Evolutionary conservation across 2,329 filamentous ascomycete genomes (phyloP).

Genomic region (Pseudofabraea citricarpa): DNA sequence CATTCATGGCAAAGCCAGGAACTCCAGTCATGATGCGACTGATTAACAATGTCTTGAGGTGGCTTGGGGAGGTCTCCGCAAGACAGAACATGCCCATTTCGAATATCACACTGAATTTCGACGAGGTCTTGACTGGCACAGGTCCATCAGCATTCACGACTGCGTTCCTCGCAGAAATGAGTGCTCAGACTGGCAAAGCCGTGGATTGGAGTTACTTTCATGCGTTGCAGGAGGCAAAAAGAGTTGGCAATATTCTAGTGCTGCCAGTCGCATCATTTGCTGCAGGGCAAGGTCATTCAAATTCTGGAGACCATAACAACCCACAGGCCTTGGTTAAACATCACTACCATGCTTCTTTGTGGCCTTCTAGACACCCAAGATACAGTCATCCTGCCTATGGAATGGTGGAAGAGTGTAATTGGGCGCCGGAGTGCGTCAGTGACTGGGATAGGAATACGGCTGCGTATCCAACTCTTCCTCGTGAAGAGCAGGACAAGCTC

Average conservation of each 20-base stretch:
- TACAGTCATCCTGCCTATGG: constrained; percentile 63
- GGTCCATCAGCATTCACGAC: constrained; percentile 63
- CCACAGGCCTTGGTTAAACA: constrained; percentile 63
- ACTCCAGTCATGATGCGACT: constrained; percentile 62
- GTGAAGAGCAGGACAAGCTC: constrained; percentile 50
- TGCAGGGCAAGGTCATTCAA: constrained; percentile 65
- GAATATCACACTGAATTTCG: constrained; percentile 59
- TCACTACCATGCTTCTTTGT: constrained; percentile 68
- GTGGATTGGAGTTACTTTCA: constrained; percentile 62
- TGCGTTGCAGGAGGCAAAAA: constrained; percentile 57
- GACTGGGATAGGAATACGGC: constrained; percentile 60
- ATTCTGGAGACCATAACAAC: constrained; percentile 63
- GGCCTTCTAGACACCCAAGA: constrained; percentile 60
- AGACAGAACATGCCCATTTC: constrained; percentile 52
- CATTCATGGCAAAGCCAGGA: constrained; percentile 63
- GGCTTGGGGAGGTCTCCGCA: constrained; percentile 53
- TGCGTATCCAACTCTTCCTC: constrained; percentile 49
- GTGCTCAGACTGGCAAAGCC: constrained; percentile 34
- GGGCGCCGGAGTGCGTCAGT: constrained; percentile 56
- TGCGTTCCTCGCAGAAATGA: constrained; percentile 60
- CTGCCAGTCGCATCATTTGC: constrained; percentile 67
- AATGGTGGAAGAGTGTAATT: constrained; percentile 65
- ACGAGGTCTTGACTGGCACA: constrained; percentile 65
- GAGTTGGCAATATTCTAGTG: constrained; percentile 58
- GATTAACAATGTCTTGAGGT: constrained; percentile 62